Base-by-base conservation (phyloP, 805 yeast genomes). In the Metschnikowia rubicola region DNA sequence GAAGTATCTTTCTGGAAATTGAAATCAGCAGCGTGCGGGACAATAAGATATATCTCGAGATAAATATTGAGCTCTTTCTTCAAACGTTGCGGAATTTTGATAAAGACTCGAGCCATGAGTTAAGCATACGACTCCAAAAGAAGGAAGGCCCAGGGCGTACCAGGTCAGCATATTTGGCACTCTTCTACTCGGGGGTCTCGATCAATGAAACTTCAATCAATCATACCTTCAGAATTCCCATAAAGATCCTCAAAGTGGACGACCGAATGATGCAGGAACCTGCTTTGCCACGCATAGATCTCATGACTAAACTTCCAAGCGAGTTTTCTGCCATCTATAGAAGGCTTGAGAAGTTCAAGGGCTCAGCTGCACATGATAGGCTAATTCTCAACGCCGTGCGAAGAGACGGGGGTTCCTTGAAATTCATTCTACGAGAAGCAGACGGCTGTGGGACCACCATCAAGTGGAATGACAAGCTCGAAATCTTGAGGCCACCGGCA, bases 221-320 rank as follows among this genome's bases (percentile, higher is more conserved):
- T 50, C 89, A 85, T 57, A 76, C 86, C 8, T 81, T 83, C 56
- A 80, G 81, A 42, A 78, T 91, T 15, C 92, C 96, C 0, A 87
- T 87, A 1, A 70, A 82, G 54, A 68, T 87, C 36, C 58, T 86
- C 46, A 77, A 81, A 48, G 73, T 70, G 51, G 80, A 77, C 49
- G 83, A 80, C 46, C 73, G 74, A 11, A 59, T 74, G 41, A 67
- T 72, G 15, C 53, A 54, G 37, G 94, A 86, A 58, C 96, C 96
- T 0, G 78, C 75, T 56, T 65, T 83, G 38, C 71, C 72, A 37
- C 67, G 68, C 44, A 75, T 83, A 42, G 80, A 81, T 55, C 65
- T 84, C 35, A 71, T 84, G 60, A 70, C 87, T 74, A 73, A 74
- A 53, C 59, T 74, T 33, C 75, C 77, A 48, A 63, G 57, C 37